Percentiles rank a stretch among this genome's conserved stretches.
These are phyloP conservation scores for Heimioporus sp. DNA, from an alignment of 768 basidiomycete genomes.

Conservation along the genomic window DNA sequence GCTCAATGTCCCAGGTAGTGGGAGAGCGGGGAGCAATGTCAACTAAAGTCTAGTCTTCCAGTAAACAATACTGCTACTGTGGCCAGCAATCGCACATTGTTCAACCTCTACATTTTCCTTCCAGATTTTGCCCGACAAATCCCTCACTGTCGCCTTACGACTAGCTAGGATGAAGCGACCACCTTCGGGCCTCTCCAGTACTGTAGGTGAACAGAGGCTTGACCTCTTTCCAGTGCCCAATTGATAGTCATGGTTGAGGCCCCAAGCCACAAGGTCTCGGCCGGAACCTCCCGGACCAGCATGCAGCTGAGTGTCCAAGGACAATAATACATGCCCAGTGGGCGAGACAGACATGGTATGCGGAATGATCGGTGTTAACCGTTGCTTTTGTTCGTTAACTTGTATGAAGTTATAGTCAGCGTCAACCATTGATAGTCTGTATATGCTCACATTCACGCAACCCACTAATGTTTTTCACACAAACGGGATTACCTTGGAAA, in stretches of 20 bases:
- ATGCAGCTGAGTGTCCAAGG: slow-evolving; percentile 58
- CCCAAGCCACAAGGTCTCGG: slow-evolving; percentile 71
- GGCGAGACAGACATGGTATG: slow-evolving; percentile 65
- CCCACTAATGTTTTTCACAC: slow-evolving; percentile 74
- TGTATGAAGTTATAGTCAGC: slow-evolving; percentile 10
- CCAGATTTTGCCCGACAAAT: slow-evolving; percentile 60
- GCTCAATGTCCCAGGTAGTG: too few species aligned
- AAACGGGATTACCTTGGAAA: slow-evolving; percentile 65
- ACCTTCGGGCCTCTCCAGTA: slow-evolving; percentile 49
- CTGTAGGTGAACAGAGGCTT: slow-evolving; percentile 53
- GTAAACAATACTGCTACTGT: slow-evolving; percentile 62
- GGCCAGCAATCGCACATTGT: slow-evolving; percentile 63
- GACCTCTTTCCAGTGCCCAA: slow-evolving; percentile 72
- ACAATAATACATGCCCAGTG: slow-evolving; percentile 72
- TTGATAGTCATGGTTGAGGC: slow-evolving; percentile 70
- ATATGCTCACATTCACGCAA: slow-evolving; percentile 75
- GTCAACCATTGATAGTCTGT: neutral
- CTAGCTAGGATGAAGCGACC: slow-evolving; percentile 58
- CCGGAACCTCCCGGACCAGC: slow-evolving; percentile 51
- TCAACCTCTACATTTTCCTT: slow-evolving; percentile 59
- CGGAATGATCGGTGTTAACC: slow-evolving; percentile 64
- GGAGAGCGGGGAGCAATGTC: too few species aligned
- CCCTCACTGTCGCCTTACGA: slow-evolving; percentile 52
- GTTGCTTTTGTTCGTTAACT: slow-evolving; percentile 65
- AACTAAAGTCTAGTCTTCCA: slow-evolving; percentile 58